A percentile compares a stretch with the other conserved stretches of the same genome.
Conservation (phyloP, 768 basidiomycete genomes). For the Agrocybe praecox region DNA sequence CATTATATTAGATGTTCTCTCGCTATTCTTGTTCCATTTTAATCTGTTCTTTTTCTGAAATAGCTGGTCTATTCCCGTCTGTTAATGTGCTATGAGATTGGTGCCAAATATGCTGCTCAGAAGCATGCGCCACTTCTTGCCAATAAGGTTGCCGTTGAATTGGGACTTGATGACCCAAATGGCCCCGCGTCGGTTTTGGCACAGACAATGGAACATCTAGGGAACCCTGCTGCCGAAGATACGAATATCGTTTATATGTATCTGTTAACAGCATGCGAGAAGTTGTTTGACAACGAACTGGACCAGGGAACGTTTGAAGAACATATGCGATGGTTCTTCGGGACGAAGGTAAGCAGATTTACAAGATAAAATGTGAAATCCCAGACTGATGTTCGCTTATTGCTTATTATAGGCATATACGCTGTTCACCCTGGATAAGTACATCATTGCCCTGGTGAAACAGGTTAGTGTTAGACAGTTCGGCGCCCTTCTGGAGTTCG, state of each 20-base stretch:
- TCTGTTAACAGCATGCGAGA: conserved; percentile 88
- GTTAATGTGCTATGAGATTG: conserved; percentile 81
- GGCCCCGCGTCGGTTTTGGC: conserved; percentile 70
- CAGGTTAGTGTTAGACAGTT: conserved; percentile 64
- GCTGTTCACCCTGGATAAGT: conserved; percentile 92
- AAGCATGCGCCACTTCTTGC: conserved; percentile 67
- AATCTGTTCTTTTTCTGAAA: conserved; percentile 8
- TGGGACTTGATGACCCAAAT: conserved; percentile 86
- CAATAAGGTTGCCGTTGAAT: conserved; percentile 80
- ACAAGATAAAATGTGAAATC: conserved; percentile 9
- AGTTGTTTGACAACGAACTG: conserved; percentile 90
- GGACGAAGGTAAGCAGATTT: conserved; percentile 63
- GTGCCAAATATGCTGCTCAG: conserved; percentile 66
- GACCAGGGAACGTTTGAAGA: conserved; percentile 95
- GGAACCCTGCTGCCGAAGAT: conserved; percentile 47
- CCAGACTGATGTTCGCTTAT: conserved; percentile 14
- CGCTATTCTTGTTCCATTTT: conserved; percentile 13
- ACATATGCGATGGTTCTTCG: conserved; percentile 93
- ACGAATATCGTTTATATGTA: conserved; percentile 84
- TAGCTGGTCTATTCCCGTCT: conserved; percentile 91
- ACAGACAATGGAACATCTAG: conserved; percentile 66
- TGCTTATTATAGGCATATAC: conserved; percentile 73
- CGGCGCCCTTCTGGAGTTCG: not conserved
- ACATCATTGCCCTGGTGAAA: conserved; percentile 88
- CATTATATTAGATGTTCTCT: conserved; percentile 10